Evolutionary conservation across 352 stramenopile species (phyloP), one percentile per base, ranked within the genome.

Genomic region (Phytophthora capsici): DNA sequence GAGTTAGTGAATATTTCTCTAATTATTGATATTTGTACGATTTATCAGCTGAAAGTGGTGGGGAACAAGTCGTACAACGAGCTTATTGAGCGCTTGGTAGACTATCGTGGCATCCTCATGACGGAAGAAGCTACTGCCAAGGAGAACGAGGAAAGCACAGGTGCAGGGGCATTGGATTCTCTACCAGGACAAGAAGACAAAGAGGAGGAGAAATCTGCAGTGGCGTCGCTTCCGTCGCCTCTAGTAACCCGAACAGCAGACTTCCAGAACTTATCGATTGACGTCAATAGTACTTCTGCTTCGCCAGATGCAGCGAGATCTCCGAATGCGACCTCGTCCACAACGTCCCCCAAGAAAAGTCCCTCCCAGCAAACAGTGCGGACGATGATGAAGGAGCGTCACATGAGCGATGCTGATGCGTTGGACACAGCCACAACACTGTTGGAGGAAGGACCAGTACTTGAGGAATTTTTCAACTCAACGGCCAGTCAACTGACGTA

Each of bases 41-140:
- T 44, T 32, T 16, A 22, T 17, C 48, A 90, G 82, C 65, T 85
- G 56, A 66, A 75, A 23, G 80, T 98, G 4, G 76, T 99, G 51
- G 82, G 85, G 30, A 86, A 88, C 56, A 97, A 97, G 65, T 98
- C 91, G 43, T 99, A 99, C 82, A 99, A 99, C 80, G 93, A 99
- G 57, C 78, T 99, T 23, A 90, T 99, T 44, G 96, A 99, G 66
- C 81, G 84, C 2, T 73, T 99, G 4, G 94, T 99, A 36, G 77
- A 98, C 63, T 94, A 92, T 55, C 86, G 86, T 22, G 84, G 73
- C 22, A 71, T 94, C 44, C 77, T 82, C 34, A 81, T 87, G 80
- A 93, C 71, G 14, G 89, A 87, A 56, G 70, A 76, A 40, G 55
- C 56, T 9, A 58, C 60, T 45, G 45, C 69, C 30, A 32, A 65